A percentile compares a stretch with the other conserved stretches of the same genome.
Evolutionary conservation across 1,284 basidiomycete species (phyloP).

Genomic region (Cutaneotrichosporon sp.): DNA sequence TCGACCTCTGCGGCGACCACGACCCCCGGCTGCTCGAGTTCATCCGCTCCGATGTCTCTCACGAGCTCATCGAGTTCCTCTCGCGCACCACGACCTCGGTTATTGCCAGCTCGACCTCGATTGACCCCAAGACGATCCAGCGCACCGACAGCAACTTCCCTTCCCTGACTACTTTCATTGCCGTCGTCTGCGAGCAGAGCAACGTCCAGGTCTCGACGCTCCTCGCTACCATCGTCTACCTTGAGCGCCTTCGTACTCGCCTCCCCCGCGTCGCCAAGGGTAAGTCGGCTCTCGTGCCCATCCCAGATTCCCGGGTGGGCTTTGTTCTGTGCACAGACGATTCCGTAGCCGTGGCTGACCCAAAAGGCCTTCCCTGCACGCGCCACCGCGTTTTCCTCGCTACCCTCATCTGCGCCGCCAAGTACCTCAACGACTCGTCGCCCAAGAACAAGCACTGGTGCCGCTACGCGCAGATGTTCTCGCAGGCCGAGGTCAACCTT

Average conservation of each 20-base stretch:
- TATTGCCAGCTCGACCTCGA: conserved; percentile 51
- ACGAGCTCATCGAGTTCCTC: conserved; percentile 70
- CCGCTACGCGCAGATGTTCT: conserved; percentile 68
- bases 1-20: conserved; percentile 68
- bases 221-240: conserved; percentile 88
- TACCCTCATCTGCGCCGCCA: conserved; percentile 91
- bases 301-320: background rate
- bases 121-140: conserved; percentile 32
- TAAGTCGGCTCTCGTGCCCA: conserved; percentile 38
- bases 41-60: conserved; percentile 71
- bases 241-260: conserved; percentile 79
- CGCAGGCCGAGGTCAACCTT: conserved; percentile 69
- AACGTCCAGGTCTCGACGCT: conserved; percentile 92
- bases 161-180: conserved; percentile 83
- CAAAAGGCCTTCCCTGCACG: conserved; percentile 81
- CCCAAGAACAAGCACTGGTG: conserved; percentile 95
- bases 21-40: conserved; percentile 75
- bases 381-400: conserved; percentile 96
- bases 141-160: conserved; percentile 57
- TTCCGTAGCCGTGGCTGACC: conserved; percentile 4
- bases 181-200: conserved; percentile 76
- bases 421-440: conserved; percentile 95
- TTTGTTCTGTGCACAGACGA: background rate
- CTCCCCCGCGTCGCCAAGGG: conserved; percentile 86
- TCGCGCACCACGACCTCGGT: conserved; percentile 52